Evolutionary conservation across 1,284 basidiomycete species (phyloP).

Genomic region (Tilletia caries): DNA sequence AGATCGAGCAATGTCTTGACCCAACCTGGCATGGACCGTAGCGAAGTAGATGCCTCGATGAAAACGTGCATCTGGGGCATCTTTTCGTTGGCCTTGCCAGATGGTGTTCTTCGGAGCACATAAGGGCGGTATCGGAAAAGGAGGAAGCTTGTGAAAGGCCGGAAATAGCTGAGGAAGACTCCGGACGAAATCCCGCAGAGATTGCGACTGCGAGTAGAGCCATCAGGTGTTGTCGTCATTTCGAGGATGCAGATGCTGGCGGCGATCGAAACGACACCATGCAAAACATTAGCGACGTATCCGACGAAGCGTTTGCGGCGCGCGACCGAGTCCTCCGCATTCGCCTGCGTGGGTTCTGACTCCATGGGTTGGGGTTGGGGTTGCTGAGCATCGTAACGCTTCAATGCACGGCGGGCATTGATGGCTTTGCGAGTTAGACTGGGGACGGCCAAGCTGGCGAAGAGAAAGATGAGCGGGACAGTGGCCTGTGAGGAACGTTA

Average conservation of each 20-base stretch:
- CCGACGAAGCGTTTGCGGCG: background rate
- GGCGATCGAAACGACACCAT: background rate
- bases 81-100: background rate
- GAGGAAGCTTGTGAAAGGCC: background rate
- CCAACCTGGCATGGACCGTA: background rate
- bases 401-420: slow-evolving; percentile 4
- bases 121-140: background rate
- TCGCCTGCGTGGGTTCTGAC: no score
- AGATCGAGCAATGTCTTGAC: background rate
- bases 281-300: no score
- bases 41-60: background rate
- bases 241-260: no score
- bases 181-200: background rate
- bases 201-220: background rate
- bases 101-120: background rate
- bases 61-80: background rate
- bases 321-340: background rate
- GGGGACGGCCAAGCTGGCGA: background rate
- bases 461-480: background rate
- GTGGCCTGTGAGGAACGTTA: background rate
- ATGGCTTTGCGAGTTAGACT: background rate
- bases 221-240: background rate
- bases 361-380: background rate
- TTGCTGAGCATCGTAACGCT: background rate
- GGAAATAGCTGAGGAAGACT: background rate